Conservation (phyloP, 2,329 filamentous ascomycete species). For the Curvularia hawaiiensis region DNA sequence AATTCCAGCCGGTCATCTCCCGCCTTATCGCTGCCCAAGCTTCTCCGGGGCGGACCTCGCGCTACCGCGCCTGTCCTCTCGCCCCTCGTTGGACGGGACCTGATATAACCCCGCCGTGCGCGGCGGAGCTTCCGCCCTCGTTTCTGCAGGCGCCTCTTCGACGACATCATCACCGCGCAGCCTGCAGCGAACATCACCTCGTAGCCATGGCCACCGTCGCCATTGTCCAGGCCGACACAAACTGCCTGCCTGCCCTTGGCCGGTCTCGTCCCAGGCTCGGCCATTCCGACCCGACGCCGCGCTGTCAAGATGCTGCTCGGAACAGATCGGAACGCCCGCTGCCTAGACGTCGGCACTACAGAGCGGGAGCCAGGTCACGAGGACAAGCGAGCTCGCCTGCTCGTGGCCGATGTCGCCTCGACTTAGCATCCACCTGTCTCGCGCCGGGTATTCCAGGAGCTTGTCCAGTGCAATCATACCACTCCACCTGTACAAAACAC, state of each 20-base stretch:
- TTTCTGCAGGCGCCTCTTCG: slow-evolving; percentile 17
- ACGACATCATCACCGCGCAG: slow-evolving; percentile 27
- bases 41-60: slow-evolving; percentile 26
- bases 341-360: slow-evolving; percentile 24
- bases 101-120: slow-evolving; percentile 26
- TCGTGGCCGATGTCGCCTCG: slow-evolving; percentile 48
- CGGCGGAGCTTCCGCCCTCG: slow-evolving; percentile 29
- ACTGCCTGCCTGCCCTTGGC: slow-evolving; percentile 12
- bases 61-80: slow-evolving; percentile 13
- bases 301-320: slow-evolving; percentile 29
- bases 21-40: slow-evolving; percentile 37
- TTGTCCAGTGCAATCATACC: slow-evolving; percentile 6
- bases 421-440: slow-evolving; percentile 12
- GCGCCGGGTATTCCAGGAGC: slow-evolving; percentile 38
- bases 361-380: slow-evolving; percentile 42
- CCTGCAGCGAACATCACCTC: background rate
- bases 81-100: slow-evolving; percentile 36
- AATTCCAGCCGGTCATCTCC: slow-evolving; percentile 44
- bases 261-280: slow-evolving; percentile 2
- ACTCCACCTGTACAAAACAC: slow-evolving; percentile 1
- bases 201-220: background rate
- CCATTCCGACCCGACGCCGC: slow-evolving; percentile 18
- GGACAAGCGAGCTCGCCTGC: slow-evolving; percentile 31
- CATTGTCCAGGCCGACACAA: background rate
- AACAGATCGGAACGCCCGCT: slow-evolving; percentile 31